Conservation (phyloP, 345 rosid genomes). For the Salix arbutifolia region DNA sequence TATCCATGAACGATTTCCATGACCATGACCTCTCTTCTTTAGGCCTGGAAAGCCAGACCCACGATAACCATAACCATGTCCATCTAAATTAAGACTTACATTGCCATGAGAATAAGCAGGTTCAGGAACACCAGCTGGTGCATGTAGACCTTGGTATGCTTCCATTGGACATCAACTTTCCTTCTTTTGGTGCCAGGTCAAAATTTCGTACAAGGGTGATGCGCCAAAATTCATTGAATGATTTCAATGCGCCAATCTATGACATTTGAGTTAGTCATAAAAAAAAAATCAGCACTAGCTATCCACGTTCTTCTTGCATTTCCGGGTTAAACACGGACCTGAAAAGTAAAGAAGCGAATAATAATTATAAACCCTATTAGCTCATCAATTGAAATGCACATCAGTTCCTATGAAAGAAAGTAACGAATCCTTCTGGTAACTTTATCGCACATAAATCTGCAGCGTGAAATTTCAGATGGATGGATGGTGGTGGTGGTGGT, state of each 20-base stretch:
- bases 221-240: conserved; percentile 21
- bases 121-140: conserved; percentile 30
- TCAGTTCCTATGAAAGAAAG: background rate
- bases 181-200: conserved; percentile 19
- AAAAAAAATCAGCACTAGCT: conserved; percentile 2
- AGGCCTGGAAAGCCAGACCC: conserved; percentile 40
- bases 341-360: background rate
- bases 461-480: background rate
- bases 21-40: conserved; percentile 79
- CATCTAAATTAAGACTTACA: conserved; percentile 43
- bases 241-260: conserved; percentile 1
- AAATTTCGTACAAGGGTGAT: conserved; percentile 15
- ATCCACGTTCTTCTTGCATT: conserved; percentile 20
- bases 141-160: conserved; percentile 33
- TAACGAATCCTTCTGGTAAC: background rate
- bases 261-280: conserved; percentile 8
- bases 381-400: background rate
- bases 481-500: background rate
- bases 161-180: conserved; percentile 41
- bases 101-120: conserved; percentile 28
- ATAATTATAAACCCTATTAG: background rate
- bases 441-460: background rate
- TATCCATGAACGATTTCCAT: conserved; percentile 83
- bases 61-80: conserved; percentile 38
- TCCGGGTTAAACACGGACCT: conserved; percentile 11